Conservation (phyloP, 106 monocot species). For the Apostasia shenzhenica region DNA sequence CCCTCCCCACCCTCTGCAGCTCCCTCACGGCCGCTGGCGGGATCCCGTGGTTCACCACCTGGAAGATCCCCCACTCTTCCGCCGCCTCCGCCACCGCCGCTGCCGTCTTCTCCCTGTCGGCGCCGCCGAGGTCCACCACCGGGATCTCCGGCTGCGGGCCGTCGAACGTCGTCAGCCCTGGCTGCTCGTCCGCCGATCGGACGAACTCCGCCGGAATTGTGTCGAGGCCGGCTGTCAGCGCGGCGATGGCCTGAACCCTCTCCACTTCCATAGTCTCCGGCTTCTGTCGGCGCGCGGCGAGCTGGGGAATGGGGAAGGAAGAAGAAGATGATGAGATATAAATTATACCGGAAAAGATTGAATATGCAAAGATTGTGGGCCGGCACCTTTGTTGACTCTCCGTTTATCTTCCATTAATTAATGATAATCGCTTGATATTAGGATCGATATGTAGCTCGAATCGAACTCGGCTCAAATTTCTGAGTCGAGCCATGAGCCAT, state of each 20-base stretch:
- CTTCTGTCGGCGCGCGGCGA: too few species aligned
- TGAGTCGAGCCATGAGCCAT: too few species aligned
- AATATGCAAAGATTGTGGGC: too few species aligned
- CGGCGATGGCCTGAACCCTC: constrained; percentile 48
- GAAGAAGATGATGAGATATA: too few species aligned
- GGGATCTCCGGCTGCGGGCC: constrained; percentile 57
- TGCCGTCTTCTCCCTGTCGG: constrained; percentile 6
- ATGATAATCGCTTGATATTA: too few species aligned
- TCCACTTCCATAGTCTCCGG: constrained; percentile 36
- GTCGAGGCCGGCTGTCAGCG: constrained; percentile 11
- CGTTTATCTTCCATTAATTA: too few species aligned
- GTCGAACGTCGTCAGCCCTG: constrained; percentile 47
- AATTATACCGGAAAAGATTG: too few species aligned
- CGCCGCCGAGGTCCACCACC: constrained; percentile 44
- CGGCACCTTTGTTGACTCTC: too few species aligned
- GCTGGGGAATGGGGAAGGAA: too few species aligned
- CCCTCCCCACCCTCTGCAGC: constrained; percentile 61
- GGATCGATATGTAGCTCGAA: too few species aligned
- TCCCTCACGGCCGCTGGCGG: constrained; percentile 45
- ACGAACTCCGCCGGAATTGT: constrained; percentile 60
- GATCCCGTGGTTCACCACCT: constrained; percentile 87
- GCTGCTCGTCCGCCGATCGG: constrained; percentile 51
- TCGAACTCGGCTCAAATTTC: too few species aligned
- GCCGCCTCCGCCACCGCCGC: constrained; percentile 26
- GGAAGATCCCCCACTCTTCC: constrained; percentile 72